Percentiles rank a stretch among this genome's conserved stretches.
Conservation (phyloP, 257 asterid genomes). For the Capsicum chinense region DNA sequence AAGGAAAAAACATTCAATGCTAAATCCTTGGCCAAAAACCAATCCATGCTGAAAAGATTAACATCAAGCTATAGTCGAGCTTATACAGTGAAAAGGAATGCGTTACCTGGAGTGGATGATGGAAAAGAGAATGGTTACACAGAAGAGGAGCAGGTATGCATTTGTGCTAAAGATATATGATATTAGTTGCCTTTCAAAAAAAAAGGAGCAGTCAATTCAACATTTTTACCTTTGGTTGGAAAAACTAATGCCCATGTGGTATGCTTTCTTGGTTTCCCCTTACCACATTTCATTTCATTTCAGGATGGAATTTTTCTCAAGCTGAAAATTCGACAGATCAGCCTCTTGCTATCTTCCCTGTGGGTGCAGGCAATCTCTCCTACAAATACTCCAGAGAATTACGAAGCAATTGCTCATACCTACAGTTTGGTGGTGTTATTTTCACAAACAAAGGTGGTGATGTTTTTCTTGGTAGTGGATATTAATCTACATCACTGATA, state of each 20-base stretch:
- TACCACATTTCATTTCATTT: slow-evolving; percentile 35
- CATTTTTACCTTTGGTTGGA: slow-evolving; percentile 14
- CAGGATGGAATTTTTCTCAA: slow-evolving; percentile 73
- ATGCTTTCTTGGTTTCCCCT: slow-evolving; percentile 29
- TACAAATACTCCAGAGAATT: slow-evolving; percentile 65
- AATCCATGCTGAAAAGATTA: slow-evolving; percentile 57
- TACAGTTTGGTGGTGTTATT: slow-evolving; percentile 70
- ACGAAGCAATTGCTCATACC: slow-evolving; percentile 78
- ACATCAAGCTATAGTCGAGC: slow-evolving; percentile 64
- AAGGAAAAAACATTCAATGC: slow-evolving; percentile 41
- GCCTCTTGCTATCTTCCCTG: slow-evolving; percentile 76
- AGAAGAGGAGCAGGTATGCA: slow-evolving; percentile 63
- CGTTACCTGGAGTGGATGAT: slow-evolving; percentile 44
- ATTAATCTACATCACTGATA: slow-evolving; percentile 24
- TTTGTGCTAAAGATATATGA: slow-evolving; percentile 16
- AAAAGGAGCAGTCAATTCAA: slow-evolving; percentile 44
- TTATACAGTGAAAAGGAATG: slow-evolving; percentile 48
- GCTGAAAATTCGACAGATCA: slow-evolving; percentile 69
- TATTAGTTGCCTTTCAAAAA: neutral
- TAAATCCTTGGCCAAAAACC: slow-evolving; percentile 50
- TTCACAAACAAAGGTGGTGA: slow-evolving; percentile 66
- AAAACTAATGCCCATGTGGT: neutral
- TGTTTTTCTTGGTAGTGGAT: slow-evolving; percentile 19
- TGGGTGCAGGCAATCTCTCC: slow-evolving; percentile 74
- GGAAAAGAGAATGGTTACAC: slow-evolving; percentile 36